Base-by-base conservation (phyloP, 495 filamentous ascomycete species). In the Oidiodendron maius region DNA sequence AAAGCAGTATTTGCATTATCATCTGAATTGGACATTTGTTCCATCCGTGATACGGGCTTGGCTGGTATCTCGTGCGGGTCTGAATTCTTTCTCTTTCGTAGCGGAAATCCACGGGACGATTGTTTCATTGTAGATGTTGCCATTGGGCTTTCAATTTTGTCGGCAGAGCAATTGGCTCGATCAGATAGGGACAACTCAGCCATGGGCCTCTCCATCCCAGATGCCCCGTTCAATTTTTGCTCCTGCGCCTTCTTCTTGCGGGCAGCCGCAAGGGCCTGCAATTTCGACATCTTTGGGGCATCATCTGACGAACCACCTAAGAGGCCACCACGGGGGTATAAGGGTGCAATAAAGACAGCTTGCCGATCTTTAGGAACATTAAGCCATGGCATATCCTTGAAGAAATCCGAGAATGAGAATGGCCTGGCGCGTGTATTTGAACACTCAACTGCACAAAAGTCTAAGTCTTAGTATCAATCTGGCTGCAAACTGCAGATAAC, bases 181-280 rank as follows among this genome's bases (percentile, higher is more conserved):
- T 39, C 36, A 5, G 20, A 26, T 12, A 55, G 13, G 13, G 52
- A 41, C 6, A 59, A 35, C 17, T 36, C 41, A 1, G 52, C 44
- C 39, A 57, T 61, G 0, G 66, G 55, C 23, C 61, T 49, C 24
- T 61, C 65, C 11, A 63, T 50, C 30, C 61, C 62, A 23, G 68
- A 64, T 18, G 64, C 64, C 9, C 15, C 44, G 18, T 61, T 55
- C 9, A 61, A 49, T 40, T 70, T 69, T 60, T 83, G 82, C 9
- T 83, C 82, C 32, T 87, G 84, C 40, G 85, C 82, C 64, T 89
- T 90, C 67, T 91, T 94, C 62, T 84, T 85, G 41, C 89, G 79
- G 17, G 85, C 82, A n/a, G 88, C 89, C 49, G 91, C 91, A 16
- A 97, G 71, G 35, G 84, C 83, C 50, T 93, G 90, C 23, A 97